phyloP scores from a whole-genome alignment of 2,329 filamentous ascomycete genomes.

The Aureobasidium sp. region DNA sequence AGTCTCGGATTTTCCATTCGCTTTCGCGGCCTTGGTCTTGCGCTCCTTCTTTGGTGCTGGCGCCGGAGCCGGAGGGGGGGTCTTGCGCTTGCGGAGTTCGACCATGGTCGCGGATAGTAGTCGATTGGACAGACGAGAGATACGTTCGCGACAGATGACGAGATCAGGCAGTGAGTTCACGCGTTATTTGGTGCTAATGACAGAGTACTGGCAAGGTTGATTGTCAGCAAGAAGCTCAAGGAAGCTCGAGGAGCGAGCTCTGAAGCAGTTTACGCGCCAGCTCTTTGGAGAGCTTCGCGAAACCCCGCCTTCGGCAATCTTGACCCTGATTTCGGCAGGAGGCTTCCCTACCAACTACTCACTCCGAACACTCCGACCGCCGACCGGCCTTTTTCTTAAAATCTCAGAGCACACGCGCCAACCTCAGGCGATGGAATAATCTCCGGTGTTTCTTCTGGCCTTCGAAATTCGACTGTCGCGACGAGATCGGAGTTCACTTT shows the following conservation, averaged over 20 bases:
- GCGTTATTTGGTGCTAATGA: neutral
- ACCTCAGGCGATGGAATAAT: neutral
- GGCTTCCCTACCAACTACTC: neutral
- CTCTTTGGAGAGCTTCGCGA: neutral
- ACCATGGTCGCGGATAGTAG: conserved; percentile 31
- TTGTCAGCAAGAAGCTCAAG: neutral
- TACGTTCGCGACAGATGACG: neutral
- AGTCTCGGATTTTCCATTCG: conserved; percentile 16
- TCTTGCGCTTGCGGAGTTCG: conserved; percentile 56
- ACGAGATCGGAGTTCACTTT: neutral
- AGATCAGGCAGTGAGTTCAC: neutral
- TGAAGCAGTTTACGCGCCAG: conserved; percentile 4
- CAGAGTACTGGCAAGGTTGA: neutral
- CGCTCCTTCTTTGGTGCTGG: conserved; percentile 40
- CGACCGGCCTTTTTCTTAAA: neutral
- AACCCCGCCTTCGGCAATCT: neutral
- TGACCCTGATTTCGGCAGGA: neutral
- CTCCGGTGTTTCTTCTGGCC: neutral
- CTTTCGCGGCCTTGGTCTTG: conserved; percentile 27
- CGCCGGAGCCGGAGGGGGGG: conserved; percentile 40
- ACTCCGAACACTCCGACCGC: conserved; percentile 1
- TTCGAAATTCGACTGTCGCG: neutral
- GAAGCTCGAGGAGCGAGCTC: neutral
- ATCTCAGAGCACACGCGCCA: neutral
- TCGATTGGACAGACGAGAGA: neutral